Evolutionary conservation across 139 green algal species (phyloP).

Genomic region (Trebouxia sp.): DNA sequence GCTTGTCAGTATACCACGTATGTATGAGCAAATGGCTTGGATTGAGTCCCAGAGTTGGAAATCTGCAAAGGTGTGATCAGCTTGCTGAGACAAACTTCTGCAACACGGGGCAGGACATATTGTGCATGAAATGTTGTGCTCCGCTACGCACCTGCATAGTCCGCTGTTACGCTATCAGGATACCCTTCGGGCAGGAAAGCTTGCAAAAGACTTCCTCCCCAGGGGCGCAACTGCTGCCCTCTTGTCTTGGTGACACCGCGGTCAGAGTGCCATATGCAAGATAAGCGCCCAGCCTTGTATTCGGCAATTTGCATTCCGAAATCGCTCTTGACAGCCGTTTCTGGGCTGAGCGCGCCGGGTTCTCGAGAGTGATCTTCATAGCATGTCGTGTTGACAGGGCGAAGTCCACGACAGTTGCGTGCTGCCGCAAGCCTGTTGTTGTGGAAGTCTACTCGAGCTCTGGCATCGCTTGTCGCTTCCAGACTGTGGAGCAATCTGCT

Average conservation of each 20-base stretch:
- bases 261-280: neutral
- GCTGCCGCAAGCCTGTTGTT: no score
- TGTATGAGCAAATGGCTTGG: slow-evolving; percentile 76
- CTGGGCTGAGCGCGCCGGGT: no score
- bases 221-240: neutral
- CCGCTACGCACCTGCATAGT: slow-evolving; percentile 54
- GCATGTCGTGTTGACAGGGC: no score
- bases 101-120: no score
- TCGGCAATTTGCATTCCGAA: neutral
- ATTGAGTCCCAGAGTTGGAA: slow-evolving; percentile 57
- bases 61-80: neutral
- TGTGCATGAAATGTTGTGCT: neutral
- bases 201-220: neutral
- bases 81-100: no score
- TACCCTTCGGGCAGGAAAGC: slow-evolving; percentile 67
- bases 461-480: no score
- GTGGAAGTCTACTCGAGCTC: no score
- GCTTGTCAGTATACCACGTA: slow-evolving; percentile 70
- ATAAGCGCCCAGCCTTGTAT: neutral
- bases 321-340: no score
- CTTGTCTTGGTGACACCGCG: neutral
- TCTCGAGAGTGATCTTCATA: no score
- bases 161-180: slow-evolving; percentile 50
- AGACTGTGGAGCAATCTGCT: no score
- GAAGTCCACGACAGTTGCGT: no score